Conservation (phyloP, 441 rosid genomes). For the Populus hybrid region DNA sequence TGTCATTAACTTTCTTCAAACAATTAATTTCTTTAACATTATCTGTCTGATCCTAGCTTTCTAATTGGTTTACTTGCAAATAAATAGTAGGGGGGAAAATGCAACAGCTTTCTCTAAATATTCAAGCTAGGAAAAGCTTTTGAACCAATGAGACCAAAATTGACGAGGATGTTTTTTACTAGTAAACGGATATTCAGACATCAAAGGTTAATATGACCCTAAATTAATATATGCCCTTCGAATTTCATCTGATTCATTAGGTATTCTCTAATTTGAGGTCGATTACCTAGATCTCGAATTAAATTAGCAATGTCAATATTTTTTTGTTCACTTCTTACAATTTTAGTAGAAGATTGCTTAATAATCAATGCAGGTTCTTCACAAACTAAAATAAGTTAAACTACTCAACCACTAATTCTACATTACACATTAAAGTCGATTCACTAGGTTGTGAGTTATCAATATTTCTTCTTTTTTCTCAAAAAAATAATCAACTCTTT, state of each 20-base stretch:
- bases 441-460: no score
- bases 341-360: no score
- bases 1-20: not conserved
- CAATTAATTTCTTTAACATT: not conserved
- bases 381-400: no score
- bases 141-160: not conserved
- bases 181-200: not conserved
- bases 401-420: no score
- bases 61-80: not conserved
- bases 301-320: no score
- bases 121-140: not conserved
- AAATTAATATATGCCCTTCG: not conserved
- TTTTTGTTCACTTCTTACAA: no score
- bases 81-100: not conserved
- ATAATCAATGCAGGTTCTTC: no score
- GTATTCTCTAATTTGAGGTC: not conserved
- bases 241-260: not conserved
- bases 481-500: no score
- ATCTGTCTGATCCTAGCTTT: not conserved
- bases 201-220: not conserved
- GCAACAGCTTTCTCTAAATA: not conserved
- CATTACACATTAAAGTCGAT: no score
- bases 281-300: no score
- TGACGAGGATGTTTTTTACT: not conserved
- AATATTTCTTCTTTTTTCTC: no score